Conservation (phyloP, 2,329 filamentous ascomycete species). For the Diaporthe helianthi region DNA sequence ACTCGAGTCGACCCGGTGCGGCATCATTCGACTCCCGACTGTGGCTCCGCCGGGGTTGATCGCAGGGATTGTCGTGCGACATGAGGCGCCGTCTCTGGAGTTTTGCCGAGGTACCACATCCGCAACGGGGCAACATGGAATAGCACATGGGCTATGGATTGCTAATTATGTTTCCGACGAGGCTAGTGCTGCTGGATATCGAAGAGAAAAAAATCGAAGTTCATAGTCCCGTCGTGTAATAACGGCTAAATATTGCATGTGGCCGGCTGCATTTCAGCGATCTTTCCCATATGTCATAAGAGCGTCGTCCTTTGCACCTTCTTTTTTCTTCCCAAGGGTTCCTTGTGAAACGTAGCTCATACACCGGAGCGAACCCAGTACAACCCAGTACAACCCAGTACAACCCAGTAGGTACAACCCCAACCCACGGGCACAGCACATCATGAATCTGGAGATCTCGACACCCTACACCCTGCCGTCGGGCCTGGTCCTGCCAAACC, state of each 20-base stretch:
- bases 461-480: constrained; percentile 59
- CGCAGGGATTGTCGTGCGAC: neutral
- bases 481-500: constrained; percentile 62
- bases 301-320: neutral
- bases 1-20: neutral
- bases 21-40: neutral
- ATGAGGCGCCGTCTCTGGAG: neutral
- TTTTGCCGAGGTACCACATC: neutral
- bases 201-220: neutral
- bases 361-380: neutral
- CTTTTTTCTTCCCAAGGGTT: neutral
- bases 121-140: neutral
- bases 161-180: neutral
- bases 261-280: neutral
- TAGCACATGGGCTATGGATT: neutral
- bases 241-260: neutral
- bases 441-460: constrained; percentile 39
- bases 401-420: no score
- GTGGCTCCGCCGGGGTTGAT: neutral
- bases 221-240: no score
- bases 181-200: neutral
- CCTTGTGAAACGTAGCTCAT: neutral
- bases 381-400: neutral
- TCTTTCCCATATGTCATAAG: neutral
- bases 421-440: neutral